Conservation (phyloP, 495 filamentous ascomycete species). For the Bryoglossum gracile region DNA sequence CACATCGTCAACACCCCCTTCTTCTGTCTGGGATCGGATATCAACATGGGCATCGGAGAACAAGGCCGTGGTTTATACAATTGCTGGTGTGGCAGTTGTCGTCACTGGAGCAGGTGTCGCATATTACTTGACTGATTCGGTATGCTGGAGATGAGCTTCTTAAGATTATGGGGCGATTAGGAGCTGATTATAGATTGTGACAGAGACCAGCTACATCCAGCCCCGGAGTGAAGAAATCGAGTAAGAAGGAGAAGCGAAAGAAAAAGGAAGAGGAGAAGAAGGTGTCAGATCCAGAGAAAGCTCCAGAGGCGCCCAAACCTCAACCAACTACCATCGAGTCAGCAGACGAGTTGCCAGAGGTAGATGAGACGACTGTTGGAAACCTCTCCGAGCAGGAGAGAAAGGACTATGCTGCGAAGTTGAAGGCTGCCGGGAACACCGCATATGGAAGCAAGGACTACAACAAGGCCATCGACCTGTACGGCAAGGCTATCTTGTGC, state of each 20-base stretch:
- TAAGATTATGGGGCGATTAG: not conserved
- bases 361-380: constrained; percentile 70
- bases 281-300: constrained; percentile 30
- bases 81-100: constrained; percentile 87
- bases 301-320: constrained; percentile 29
- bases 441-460: constrained; percentile 92
- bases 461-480: constrained; percentile 82
- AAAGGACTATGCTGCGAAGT: constrained; percentile 76
- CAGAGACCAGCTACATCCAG: constrained; percentile 21
- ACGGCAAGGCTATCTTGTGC: constrained; percentile 92
- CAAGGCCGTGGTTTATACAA: constrained; percentile 90
- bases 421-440: constrained; percentile 95
- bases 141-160: constrained; percentile 22
- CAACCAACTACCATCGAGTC: constrained; percentile 52
- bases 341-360: constrained; percentile 74
- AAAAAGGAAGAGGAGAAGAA: constrained; percentile 37
- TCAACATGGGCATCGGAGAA: constrained; percentile 91
- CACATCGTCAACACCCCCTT: constrained; percentile 38
- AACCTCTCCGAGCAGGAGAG: constrained; percentile 64
- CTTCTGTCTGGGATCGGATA: constrained; percentile 81
- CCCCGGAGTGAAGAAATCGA: constrained; percentile 41
- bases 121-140: constrained; percentile 67
- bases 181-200: constrained; percentile 35
- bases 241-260: constrained; percentile 55
- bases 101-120: constrained; percentile 83